Evolutionary conservation across 306 rosid species (phyloP).

Genomic region (Clitoria ternatea): DNA sequence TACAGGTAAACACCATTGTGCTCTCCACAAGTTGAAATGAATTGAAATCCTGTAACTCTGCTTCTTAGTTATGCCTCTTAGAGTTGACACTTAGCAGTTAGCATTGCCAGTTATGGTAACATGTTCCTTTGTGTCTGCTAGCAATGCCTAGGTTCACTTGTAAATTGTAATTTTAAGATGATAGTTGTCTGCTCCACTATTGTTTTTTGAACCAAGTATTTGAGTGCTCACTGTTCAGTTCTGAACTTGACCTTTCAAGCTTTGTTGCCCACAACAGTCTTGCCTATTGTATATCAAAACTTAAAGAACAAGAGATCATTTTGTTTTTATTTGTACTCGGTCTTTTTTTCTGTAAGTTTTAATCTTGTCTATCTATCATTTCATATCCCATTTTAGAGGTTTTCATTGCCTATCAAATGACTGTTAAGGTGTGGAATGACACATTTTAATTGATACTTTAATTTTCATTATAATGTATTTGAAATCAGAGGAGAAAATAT

Average conservation of each 20-base stretch:
- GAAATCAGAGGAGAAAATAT: not conserved
- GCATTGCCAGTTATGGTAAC: not conserved
- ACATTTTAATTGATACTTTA: not conserved
- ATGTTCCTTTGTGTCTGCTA: not conserved
- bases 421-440: not conserved
- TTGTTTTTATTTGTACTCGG: not conserved
- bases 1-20: not conserved
- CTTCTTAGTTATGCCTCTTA: not conserved
- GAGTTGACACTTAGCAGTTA: not conserved
- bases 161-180: not conserved
- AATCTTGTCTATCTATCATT: not conserved
- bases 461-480: not conserved
- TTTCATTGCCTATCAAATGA: not conserved
- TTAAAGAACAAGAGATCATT: too few relatives aligned
- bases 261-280: too few relatives aligned
- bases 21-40: not conserved
- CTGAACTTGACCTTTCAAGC: not conserved
- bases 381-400: not conserved
- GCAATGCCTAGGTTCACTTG: not conserved
- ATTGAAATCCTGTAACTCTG: not conserved
- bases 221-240: not conserved
- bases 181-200: not conserved
- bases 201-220: not conserved
- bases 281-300: too few relatives aligned
- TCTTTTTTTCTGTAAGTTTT: not conserved